Base-by-base conservation (phyloP, 345 rosid species). In the Linum trigynum region DNA sequence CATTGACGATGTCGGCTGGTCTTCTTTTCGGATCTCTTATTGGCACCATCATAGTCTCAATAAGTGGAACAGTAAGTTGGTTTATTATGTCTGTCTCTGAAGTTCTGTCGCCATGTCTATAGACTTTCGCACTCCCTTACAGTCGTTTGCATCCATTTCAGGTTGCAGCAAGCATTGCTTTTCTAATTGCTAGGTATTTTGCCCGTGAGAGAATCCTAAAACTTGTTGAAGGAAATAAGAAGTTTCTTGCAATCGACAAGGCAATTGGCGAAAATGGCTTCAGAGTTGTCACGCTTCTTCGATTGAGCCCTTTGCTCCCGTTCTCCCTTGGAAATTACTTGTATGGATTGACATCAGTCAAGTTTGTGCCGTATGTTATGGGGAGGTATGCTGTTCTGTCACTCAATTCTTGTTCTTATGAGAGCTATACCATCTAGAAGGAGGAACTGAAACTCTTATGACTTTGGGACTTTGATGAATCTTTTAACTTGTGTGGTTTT, bases 221-320 rank as follows among this genome's bases (percentile, higher is more conserved):
- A 77, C 76, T 94, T 68, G 99, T 94, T 17, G 83, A 90, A 82
- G 99, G 91, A 61, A 94, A 94, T 69, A 94, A 94, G 74, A 94
- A 88, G 69, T 94, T 94, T 74, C 91, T 88, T 41, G 99, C 99
- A 57, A 90, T 94, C 64, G 96, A 94, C 82, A 94, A 85, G 81
- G 99, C 99, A 5, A 88, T 94, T 43, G 99, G 99, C 67, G 95
- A 90, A 76, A 86, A 94, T 73, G 96, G 99, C 36, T 94, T 94
- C 75, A 81, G 74, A 78, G 92, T 94, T 57, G 97, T 94, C 38
- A 90, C 99, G 32, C 89, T 94, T 12, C 92, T 94, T 73, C 84
- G 97, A 3, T 80, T 94, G 72, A 94, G 99, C 70, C 99, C 99
- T 59, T 80, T 94, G 74, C 99, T 94, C 78, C 99, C 97, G 2